Evolutionary conservation across 2,329 filamentous ascomycete species (phyloP), one percentile per base, ranked within the genome.

Genomic region (Dothideomycetes sp.): DNA sequence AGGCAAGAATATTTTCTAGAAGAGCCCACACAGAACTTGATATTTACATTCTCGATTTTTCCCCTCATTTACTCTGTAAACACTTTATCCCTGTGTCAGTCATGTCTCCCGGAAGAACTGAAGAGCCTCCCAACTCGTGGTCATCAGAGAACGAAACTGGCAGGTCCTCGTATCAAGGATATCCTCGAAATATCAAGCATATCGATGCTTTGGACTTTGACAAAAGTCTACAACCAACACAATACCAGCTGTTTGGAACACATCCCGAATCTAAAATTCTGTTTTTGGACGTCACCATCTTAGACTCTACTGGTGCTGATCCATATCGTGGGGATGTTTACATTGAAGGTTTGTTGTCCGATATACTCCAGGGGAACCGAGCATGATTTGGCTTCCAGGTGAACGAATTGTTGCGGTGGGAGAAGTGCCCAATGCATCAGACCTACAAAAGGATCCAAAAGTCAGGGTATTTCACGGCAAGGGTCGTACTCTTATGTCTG

Each of bases 401-500:
- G 51, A 62, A 43, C 52, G 52, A n/a, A 55, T 62, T 36, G 47
- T 44, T 5, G 38, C 51, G 14, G 60, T 63, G 4, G 61, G 61
- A 11, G 43, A 38, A 2, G 57, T 65, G 11, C 52, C 57, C 2
- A 46, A 55, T 22, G 49, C 54, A 12, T 51, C 55, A 7, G 33
- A 44, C 3, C 47, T 63, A 1, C 37, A 44, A 9, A 45, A 48
- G 17, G 51, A 63, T 24, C 43, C 55, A 4, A 54, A 51, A 17
- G 57, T 65, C 8, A 54, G 58, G 24, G 51, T 61, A 19, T 52
- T 66, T 33, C 40, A 63, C 4, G 65, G 64, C 2, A 49, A 49
- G 11, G 64, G 64, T 2, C 53, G 66, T 15, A 71, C 68, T 2
- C 46, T 72, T 18, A 70, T 71, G 62, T 61, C 60, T n/a, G 68